A percentile compares a stretch with the other conserved stretches of the same genome.
Conservation (phyloP, 2,329 filamentous ascomycete genomes). For the Ramularia endophylla region DNA sequence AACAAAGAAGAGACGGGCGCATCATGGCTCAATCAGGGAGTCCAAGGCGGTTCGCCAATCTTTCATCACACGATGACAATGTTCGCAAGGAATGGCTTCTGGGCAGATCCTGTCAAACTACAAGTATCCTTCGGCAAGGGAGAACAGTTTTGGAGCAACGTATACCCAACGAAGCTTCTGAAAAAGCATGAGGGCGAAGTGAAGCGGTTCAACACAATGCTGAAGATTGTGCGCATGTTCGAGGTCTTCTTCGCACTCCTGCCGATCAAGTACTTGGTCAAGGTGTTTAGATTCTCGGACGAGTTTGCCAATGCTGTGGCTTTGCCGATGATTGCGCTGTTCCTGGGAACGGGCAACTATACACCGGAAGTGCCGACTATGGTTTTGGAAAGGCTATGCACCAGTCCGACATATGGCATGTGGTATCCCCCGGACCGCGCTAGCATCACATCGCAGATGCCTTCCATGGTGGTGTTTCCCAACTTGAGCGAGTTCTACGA, state of each 20-base stretch:
- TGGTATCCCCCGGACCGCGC: constrained; percentile 49
- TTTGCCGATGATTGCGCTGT: constrained; percentile 65
- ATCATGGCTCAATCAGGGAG: constrained; percentile 56
- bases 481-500: constrained; percentile 57
- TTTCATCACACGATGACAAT: constrained; percentile 64
- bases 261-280: constrained; percentile 59
- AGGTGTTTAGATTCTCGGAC: constrained; percentile 61
- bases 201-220: constrained; percentile 47
- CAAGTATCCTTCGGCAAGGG: constrained; percentile 61
- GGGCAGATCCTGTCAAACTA: constrained; percentile 53
- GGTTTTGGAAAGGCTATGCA: constrained; percentile 51
- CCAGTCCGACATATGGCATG: constrained; percentile 53
- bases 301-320: constrained; percentile 68
- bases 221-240: constrained; percentile 55
- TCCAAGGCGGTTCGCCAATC: constrained; percentile 59
- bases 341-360: constrained; percentile 69
- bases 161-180: constrained; percentile 55
- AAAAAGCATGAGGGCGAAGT: constrained; percentile 52
- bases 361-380: constrained; percentile 65
- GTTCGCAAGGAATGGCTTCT: constrained; percentile 53
- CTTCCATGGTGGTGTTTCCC: constrained; percentile 57
- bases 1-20: constrained; percentile 53
- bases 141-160: constrained; percentile 60
- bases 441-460: constrained; percentile 46
- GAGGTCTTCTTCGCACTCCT: constrained; percentile 55